Conservation (phyloP, 1,284 basidiomycete species). For the Volvariella volvacea region DNA sequence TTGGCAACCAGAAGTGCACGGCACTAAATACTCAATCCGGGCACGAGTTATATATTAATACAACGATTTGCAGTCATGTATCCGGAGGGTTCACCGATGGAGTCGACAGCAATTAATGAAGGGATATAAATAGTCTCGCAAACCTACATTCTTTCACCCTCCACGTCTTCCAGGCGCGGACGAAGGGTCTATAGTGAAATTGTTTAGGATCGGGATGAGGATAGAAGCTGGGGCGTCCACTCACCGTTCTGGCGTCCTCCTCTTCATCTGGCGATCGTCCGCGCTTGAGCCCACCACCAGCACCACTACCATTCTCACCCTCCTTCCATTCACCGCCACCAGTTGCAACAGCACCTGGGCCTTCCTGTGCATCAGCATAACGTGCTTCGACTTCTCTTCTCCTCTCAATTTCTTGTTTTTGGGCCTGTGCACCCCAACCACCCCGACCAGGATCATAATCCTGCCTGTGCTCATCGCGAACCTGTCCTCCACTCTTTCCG, state of each 20-base stretch:
- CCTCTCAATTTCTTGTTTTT: conserved; percentile 70
- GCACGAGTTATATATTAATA: conserved; percentile 56
- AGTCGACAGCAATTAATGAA: conserved; percentile 11
- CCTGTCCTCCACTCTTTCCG: conserved; percentile 95
- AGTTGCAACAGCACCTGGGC: conserved; percentile 74
- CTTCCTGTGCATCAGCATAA: conserved; percentile 80
- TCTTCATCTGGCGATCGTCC: conserved; percentile 65
- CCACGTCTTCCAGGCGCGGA: conserved; percentile 50
- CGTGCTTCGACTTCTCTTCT: conserved; percentile 83
- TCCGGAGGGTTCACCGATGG: conserved; percentile 6
- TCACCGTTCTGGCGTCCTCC: conserved; percentile 47
- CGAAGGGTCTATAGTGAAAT: conserved; percentile 36
- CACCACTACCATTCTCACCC: conserved; percentile 28
- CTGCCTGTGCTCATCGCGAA: conserved; percentile 93
- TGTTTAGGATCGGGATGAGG: conserved; percentile 5
- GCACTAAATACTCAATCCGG: conserved; percentile 38
- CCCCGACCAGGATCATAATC: conserved; percentile 96
- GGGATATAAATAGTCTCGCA: conserved; percentile 9
- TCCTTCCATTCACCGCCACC: conserved; percentile 85
- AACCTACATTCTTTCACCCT: conserved; percentile 59
- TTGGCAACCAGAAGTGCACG: conserved; percentile 29
- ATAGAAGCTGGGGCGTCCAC: conserved; percentile 17
- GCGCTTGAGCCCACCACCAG: conserved; percentile 46
- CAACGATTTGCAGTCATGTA: conserved; percentile 5
- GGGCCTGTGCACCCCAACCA: conserved; percentile 93